Evolutionary conservation across 768 basidiomycete genomes (phyloP), one percentile per base, ranked within the genome.

Genomic region (Lepiota venenata): DNA sequence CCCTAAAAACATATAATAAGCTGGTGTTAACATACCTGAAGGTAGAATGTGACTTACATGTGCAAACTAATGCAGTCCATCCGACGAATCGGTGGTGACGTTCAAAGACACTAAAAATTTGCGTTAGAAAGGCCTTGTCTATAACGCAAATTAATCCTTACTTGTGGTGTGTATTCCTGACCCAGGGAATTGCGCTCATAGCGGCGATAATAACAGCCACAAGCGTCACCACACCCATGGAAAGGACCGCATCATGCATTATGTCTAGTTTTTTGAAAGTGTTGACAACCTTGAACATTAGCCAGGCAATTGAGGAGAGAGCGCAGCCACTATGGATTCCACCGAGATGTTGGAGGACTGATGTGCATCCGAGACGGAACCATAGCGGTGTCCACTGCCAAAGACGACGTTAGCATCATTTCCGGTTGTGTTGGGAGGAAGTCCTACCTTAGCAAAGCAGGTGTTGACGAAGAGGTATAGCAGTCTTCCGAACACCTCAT

Each of bases 101-200:
- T 66, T 91, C 88, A 60, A 91, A 91, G 16, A 89, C 79, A 63
- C 87, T 90, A 41, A 20, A 37, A 25, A 25, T 50, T 21, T 37
- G 36, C 11, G 36, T 36, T 50, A 41, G 29, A 48, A 42, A 11
- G 6, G 22, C 21, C 38, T 47, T 15, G 14, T 12, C 29, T 9
- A 10, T 41, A 46, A 43, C 48, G 41, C 18, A 32, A 20, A 16
- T n/a, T 12, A 18, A 6, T 29, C 38, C 81, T 61, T 65, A 88
- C 88, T 90, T 90, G 74, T 91, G 88, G 60, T 89, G 85, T 10
- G 80, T 82, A 61, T 90, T 90, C 58, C 89, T 77, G 43, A 91
- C 80, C 86, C 87, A 89, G 25, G 88, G 89, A 64, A 90, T 78
- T 11, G 87, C 88, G 40, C 85, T 82, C 41, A 79, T 64, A 39